Base-by-base conservation (phyloP, 257 asterid species). In the Primulina huaijiensis region DNA sequence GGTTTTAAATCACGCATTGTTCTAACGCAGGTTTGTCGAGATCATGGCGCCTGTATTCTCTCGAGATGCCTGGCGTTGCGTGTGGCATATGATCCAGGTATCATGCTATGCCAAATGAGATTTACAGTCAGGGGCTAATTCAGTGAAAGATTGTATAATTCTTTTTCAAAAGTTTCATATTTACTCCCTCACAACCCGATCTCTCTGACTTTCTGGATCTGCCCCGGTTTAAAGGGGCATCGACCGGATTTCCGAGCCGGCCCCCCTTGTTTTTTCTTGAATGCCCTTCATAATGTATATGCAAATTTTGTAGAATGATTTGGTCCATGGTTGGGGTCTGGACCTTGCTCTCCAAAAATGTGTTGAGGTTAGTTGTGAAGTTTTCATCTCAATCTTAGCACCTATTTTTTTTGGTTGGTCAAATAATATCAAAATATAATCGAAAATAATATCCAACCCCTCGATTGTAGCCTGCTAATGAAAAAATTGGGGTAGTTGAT, bases 1-100 rank as follows among this genome's bases (percentile, higher is more conserved):
- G 3, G 14, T n/a, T n/a, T n/a, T n/a, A 46, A 0, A 46, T 14
- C 55, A 16, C 38, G 23, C 70, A 19, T 35, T 30, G 31, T 23
- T 4, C 19, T 14, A 46, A 53, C 20, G 69, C 88, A 92, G 98
- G 70, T 92, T 92, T 74, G 90, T 92, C 23, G 98, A 92, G 82
- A 90, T 92, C 73, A 90, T 90, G 98, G 96, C 98, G 50, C 97
- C 97, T 3, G 97, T 92, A 12, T 92, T 92, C 78, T 92, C 97
- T 72, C 87, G 95, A 82, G 87, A 84, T 40, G 97, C 95, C 63
- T 92, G 98, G 98, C 95, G 97, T 37, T 90, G 98, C 27, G 92
- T 90, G 62, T 92, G 97, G 98, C 82, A 92, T 73, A 72, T 92
- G 91, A 92, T 92, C 74, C 98, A 92, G 98, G 98, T 92, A 46